Conservation (phyloP, 2,329 filamentous ascomycete species). For the Orbilia brochopaga region DNA sequence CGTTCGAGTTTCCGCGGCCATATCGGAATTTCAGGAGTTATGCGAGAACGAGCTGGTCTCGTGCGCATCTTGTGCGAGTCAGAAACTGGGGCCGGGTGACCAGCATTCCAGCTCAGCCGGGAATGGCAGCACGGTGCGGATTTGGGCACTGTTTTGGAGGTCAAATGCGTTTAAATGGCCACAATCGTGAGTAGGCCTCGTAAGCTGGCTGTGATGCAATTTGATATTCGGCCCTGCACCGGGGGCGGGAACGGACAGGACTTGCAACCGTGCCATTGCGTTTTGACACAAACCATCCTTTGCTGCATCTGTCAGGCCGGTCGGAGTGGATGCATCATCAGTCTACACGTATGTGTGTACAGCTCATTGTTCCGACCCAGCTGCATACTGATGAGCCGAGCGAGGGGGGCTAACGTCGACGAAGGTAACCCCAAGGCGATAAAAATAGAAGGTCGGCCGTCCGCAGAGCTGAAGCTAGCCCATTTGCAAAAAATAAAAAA, state of each 20-base stretch:
- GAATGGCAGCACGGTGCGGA: background rate
- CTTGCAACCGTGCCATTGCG: slow-evolving; percentile 40
- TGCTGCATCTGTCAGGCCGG: slow-evolving; percentile 34
- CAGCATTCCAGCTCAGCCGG: background rate
- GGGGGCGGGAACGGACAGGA: background rate
- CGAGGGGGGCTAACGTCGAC: slow-evolving; percentile 11
- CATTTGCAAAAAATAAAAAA: too few relatives aligned
- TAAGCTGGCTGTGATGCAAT: background rate
- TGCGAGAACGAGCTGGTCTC: slow-evolving; percentile 7
- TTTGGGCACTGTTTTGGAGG: background rate
- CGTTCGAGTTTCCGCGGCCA: slow-evolving; percentile 1
- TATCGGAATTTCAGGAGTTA: slow-evolving; percentile 7
- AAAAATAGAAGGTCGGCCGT: slow-evolving; percentile 35
- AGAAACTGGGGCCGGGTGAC: background rate
- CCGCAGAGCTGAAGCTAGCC: background rate
- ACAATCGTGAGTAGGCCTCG: background rate
- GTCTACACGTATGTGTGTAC: background rate
- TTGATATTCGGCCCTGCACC: background rate
- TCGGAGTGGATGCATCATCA: background rate
- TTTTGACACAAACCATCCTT: slow-evolving; percentile 27
- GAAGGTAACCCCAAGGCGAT: slow-evolving; percentile 32
- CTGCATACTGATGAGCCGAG: slow-evolving; percentile 2
- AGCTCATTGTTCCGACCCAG: slow-evolving; percentile 6
- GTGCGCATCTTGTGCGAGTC: background rate
- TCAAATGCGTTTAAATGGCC: background rate